Evolutionary conservation across 2,329 filamentous ascomycete genomes (phyloP), one percentile per base, ranked within the genome.

Genomic region (Fusarium compactum): DNA sequence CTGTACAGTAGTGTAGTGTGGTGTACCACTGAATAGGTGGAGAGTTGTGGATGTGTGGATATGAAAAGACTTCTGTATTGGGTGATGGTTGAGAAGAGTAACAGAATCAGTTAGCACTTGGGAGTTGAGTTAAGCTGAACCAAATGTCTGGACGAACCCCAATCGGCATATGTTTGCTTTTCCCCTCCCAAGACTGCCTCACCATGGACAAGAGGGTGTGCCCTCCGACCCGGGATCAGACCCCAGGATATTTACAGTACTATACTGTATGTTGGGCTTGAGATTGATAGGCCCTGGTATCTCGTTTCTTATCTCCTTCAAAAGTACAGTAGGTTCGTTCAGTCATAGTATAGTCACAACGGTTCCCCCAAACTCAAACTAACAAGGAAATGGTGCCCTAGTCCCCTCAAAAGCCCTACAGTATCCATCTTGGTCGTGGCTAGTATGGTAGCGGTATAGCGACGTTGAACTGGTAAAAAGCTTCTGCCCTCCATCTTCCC

Each of bases 391-490:
- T 43, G 34, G 29, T 43, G 20, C 22, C 25, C 50, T 53, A 53
- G 50, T 43, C 50, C 50, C 55, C 46, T 66, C 41, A 44, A 71
- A 67, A 70, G 63, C 63, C 67, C 68, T 71, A 38, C 29, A 69
- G 25, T 45, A 55, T 55, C 38, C 52, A 30, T 46, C 40, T 40
- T 22, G 34, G 50, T n/a, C 16, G 20, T 64, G n/a, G 46, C 59
- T 66, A 69, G 53, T 55, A 40, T 68, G 14, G 45, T 54, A 62
- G 56, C 60, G 53, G 68, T 30, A 47, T 71, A 71, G 64, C 25
- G 24, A 58, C 43, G 56, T 52, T 22, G 27, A 58, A 46, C 44
- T 58, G 30, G 48, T 29, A 50, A 69, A 66, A 69, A 66, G 65
- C 40, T 52, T 70, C 67, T 53, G 52, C 34, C 34, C 34, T 38